Conservation (phyloP, 2,329 filamentous ascomycete species). For the Hansfordia pulvinata region DNA sequence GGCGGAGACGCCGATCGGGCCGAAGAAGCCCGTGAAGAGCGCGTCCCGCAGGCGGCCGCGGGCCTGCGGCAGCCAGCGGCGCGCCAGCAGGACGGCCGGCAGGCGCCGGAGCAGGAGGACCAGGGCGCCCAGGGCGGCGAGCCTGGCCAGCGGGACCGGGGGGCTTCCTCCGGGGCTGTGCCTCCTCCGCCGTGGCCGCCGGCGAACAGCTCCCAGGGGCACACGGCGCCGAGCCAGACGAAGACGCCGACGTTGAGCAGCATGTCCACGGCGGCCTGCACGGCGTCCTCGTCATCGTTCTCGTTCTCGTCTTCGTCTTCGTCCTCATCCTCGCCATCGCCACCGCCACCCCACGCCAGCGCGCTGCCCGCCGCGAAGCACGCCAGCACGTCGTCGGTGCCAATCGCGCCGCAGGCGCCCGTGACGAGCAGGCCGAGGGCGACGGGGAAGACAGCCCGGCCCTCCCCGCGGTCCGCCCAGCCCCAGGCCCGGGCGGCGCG, state of each 20-base stretch:
- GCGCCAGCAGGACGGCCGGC: conserved; percentile 4
- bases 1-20: conserved; percentile 9
- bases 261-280: conserved; percentile 7
- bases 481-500: no score
- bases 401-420: conserved; percentile 8
- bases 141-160: conserved; percentile 14
- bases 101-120: conserved; percentile 4
- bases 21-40: conserved; percentile 9
- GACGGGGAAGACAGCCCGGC: no score
- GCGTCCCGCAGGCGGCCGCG: conserved; percentile 2
- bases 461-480: no score
- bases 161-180: no score
- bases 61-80: conserved; percentile 4
- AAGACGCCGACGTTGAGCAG: conserved; percentile 6
- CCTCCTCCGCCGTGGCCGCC: no score
- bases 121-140: conserved; percentile 4
- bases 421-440: conserved; percentile 6
- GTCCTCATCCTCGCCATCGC: no score
- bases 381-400: conserved; percentile 10
- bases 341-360: conserved; percentile 5
- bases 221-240: conserved; percentile 6
- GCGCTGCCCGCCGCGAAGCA: conserved; percentile 10
- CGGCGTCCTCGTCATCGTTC: conserved; percentile 2
- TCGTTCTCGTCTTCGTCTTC: no score
- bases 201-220: conserved; percentile 4